These are phyloP conservation scores for Boletus subparvulus DNA, from an alignment of 768 basidiomycete genomes.

Conservation along the genomic window DNA sequence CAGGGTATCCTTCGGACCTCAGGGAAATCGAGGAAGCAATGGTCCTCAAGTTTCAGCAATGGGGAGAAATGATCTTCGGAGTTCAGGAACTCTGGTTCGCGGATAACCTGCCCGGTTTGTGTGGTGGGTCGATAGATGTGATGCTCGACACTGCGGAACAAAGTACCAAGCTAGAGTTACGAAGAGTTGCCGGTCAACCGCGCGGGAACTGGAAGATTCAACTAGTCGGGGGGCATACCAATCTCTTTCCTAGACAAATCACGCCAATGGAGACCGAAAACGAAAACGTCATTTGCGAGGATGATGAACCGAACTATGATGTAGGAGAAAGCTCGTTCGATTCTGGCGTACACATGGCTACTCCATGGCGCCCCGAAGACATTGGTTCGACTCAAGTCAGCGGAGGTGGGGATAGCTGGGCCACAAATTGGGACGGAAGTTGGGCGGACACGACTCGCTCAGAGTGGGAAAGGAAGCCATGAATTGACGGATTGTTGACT, in stretches of 20 bases:
- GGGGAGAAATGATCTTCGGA: conserved; percentile 47
- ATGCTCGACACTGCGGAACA: conserved; percentile 27
- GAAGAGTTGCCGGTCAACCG: conserved; percentile 16
- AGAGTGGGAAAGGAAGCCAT: conserved; percentile 1
- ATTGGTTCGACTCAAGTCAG: conserved; percentile 15
- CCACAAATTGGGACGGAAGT: background rate
- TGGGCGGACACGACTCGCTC: background rate
- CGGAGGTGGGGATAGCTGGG: conserved; percentile 10
- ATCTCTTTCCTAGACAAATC: conserved; percentile 3
- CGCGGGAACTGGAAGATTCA: conserved; percentile 32
- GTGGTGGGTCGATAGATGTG: conserved; percentile 35
- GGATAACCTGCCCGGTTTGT: conserved; percentile 34
- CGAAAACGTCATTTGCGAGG: conserved; percentile 17
- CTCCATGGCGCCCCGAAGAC: conserved; percentile 6
- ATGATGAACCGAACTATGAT: conserved; percentile 21
- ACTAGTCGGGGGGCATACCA: conserved; percentile 23
- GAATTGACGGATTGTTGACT: background rate
- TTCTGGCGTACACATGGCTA: conserved; percentile 26
- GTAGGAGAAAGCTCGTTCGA: conserved; percentile 26
- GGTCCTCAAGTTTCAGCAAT: conserved; percentile 53
- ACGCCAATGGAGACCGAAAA: conserved; percentile 8
- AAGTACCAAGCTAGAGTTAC: conserved; percentile 25
- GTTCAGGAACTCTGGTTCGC: conserved; percentile 48
- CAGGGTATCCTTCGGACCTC: conserved; percentile 43
- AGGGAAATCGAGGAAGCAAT: conserved; percentile 51